Percentiles rank a stretch among this genome's conserved stretches.
Conservation (phyloP, 495 filamentous ascomycete species). For the Pyrenopolyporus hunteri region DNA sequence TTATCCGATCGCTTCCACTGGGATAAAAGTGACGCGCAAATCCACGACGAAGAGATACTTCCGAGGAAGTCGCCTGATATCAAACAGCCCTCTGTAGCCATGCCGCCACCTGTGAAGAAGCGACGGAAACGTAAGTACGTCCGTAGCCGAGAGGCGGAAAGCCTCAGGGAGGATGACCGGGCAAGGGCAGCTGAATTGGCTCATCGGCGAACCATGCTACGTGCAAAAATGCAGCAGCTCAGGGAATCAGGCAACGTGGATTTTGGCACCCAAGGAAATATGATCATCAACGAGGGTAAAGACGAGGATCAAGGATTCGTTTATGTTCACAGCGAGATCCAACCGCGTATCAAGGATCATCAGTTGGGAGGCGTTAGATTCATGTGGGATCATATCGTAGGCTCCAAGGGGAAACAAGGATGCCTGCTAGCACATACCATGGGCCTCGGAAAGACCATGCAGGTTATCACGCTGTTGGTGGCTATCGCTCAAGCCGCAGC, state of each 20-base stretch:
- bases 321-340: slow-evolving; percentile 56
- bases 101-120: too few species aligned
- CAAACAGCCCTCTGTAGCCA: too few species aligned
- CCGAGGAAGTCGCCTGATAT: too few species aligned
- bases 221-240: slow-evolving; percentile 41
- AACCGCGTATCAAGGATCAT: slow-evolving; percentile 59
- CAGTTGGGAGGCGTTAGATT: slow-evolving; percentile 78
- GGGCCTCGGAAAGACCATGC: slow-evolving; percentile 95
- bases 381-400: slow-evolving; percentile 84
- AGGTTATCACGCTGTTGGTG: slow-evolving; percentile 79
- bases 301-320: slow-evolving; percentile 59
- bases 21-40: not conserved
- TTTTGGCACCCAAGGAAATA: slow-evolving; percentile 39
- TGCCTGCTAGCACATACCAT: slow-evolving; percentile 91
- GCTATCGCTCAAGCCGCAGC: slow-evolving; percentile 70
- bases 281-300: slow-evolving; percentile 76
- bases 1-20: slow-evolving; percentile 35
- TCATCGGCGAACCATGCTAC: slow-evolving; percentile 56
- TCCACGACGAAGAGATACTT: not conserved
- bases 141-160: slow-evolving; percentile 55
- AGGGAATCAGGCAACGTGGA: slow-evolving; percentile 44
- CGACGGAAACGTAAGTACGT: slow-evolving; percentile 40
- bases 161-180: slow-evolving; percentile 54
- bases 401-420: slow-evolving; percentile 63
- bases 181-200: slow-evolving; percentile 54